These are phyloP conservation scores for Termitomyces sp. DNA, from an alignment of 768 basidiomycete species.

Conservation along the genomic window DNA sequence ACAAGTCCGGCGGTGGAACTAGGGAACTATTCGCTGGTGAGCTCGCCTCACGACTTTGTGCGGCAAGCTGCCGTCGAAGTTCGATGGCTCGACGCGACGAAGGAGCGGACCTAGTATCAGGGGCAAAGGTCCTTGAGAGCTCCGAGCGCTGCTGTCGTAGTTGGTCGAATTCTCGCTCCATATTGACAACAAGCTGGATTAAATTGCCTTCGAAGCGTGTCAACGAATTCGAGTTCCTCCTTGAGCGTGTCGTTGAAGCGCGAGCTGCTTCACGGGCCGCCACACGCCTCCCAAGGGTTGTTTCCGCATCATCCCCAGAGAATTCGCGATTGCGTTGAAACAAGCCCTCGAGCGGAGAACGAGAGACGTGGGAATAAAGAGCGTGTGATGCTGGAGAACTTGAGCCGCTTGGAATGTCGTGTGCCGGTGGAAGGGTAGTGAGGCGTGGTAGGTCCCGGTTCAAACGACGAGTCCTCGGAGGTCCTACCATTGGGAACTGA, in stretches of 20 bases:
- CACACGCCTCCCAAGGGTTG: slow-evolving; percentile 33
- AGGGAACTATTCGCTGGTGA: neutral
- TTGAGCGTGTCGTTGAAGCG: slow-evolving; percentile 6
- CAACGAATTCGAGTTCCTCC: slow-evolving; percentile 7
- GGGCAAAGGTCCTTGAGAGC: slow-evolving; percentile 1
- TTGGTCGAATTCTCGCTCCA: slow-evolving; percentile 23
- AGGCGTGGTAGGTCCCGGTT: neutral
- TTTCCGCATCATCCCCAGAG: slow-evolving; percentile 29
- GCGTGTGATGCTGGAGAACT: neutral
- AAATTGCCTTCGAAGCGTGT: slow-evolving; percentile 8
- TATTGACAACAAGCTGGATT: slow-evolving; percentile 11
- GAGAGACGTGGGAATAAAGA: slow-evolving; percentile 14
- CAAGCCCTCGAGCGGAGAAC: slow-evolving; percentile 21
- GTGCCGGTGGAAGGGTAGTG: neutral
- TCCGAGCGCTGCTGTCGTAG: slow-evolving; percentile 20
- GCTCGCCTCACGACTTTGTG: neutral
- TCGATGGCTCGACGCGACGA: neutral
- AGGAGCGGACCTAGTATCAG: neutral
- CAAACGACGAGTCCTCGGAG: neutral
- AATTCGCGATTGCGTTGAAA: slow-evolving; percentile 19
- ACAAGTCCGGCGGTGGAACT: slow-evolving; percentile 14
- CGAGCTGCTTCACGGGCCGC: slow-evolving; percentile 33
- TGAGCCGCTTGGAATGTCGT: neutral
- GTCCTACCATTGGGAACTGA: neutral
- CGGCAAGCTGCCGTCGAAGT: neutral